Evolutionary conservation across 495 filamentous ascomycete genomes (phyloP), one percentile per base, ranked within the genome.

Genomic region (Penicillium cataractarum): DNA sequence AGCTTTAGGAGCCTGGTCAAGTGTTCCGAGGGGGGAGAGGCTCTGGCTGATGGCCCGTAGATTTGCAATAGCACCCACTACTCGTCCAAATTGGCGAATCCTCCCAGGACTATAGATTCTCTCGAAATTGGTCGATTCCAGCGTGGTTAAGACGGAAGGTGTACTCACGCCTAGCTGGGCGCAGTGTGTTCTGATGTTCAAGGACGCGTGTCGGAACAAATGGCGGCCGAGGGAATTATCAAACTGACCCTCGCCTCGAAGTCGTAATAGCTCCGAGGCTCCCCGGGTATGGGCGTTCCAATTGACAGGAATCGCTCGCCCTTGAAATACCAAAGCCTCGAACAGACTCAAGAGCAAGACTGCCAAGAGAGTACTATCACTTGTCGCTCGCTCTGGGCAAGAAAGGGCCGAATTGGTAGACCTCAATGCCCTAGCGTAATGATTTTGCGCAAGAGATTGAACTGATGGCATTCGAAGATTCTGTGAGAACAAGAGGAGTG

Each of bases 401-500:
- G 51, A 54, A 35, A 54, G 51, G 3, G 51, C 29, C 4, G 29
- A 24, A n/a, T 54, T 54, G 13, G 51, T 54, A 1, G 51, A 21
- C 31, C 31, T 54, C n/a, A 54, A 35, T 32, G 51, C 51, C 29
- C n/a, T 32, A 6, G 51, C 51, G 19, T 54, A 54, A 54, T 54
- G 51, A 4, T 17, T 15, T 54, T 54, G 51, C 2, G 51, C 51
- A 54, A 54, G 51, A 35, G 51, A 35, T 9, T 37, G 51, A 7
- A 37, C 31, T 10, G 29, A 22, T 22, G 51, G 51, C 4, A 33
- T 22, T 21, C 51, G 51, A 21, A 32, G 32, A 12, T 54, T 54
- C 19, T 54, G 51, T 15, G 51, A 35, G 31, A 54, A 54, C 4
- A 54, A 4, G n/a, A 54, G 51, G 3, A 54, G 51, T 32, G 51